A percentile compares a stretch with the other conserved stretches of the same genome.
These are phyloP conservation scores for Oxyria digyna DNA, from an alignment of 148 eudicot genomes.

Conservation along the genomic window DNA sequence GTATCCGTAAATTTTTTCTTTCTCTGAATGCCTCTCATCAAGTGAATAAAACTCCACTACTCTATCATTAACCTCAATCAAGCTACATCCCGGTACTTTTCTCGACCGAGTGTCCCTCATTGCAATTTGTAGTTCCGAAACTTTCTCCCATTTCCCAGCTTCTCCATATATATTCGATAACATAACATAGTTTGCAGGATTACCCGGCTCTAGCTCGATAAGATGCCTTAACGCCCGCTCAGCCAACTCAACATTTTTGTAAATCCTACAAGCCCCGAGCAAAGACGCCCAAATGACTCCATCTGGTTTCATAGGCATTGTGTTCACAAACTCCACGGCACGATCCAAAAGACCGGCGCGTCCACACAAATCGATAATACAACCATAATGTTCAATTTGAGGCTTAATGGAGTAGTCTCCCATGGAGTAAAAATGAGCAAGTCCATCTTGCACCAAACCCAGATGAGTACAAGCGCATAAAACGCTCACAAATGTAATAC, in stretches of 20 bases:
- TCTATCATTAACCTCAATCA: constrained; percentile 41
- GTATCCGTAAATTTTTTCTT: constrained; percentile 32
- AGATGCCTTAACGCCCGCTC: constrained; percentile 50
- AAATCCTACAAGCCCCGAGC: constrained; percentile 57
- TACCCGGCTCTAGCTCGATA: constrained; percentile 50
- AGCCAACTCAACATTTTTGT: constrained; percentile 56
- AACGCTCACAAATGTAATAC: constrained; percentile 54
- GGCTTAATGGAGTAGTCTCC: constrained; percentile 34
- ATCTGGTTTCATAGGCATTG: constrained; percentile 63
- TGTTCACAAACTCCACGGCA: constrained; percentile 45
- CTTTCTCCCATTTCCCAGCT: constrained; percentile 45
- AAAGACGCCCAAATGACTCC: constrained; percentile 56
- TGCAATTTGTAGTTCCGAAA: constrained; percentile 45
- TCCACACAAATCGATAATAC: constrained; percentile 55
- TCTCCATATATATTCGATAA: constrained; percentile 53
- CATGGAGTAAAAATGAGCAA: constrained; percentile 46
- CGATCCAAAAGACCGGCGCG: constrained; percentile 50
- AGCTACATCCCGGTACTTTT: constrained; percentile 57
- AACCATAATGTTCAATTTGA: constrained; percentile 71
- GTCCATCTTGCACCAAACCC: constrained; percentile 50
- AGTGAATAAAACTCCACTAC: constrained; percentile 48
- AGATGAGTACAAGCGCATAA: constrained; percentile 73
- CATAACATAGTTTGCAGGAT: constrained; percentile 57
- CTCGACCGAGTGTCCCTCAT: constrained; percentile 46
- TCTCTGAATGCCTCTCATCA: constrained; percentile 52